Percentiles rank a stretch among this genome's conserved stretches.
Conservation (phyloP, 345 rosid genomes). For the Euphorbia peplus region DNA sequence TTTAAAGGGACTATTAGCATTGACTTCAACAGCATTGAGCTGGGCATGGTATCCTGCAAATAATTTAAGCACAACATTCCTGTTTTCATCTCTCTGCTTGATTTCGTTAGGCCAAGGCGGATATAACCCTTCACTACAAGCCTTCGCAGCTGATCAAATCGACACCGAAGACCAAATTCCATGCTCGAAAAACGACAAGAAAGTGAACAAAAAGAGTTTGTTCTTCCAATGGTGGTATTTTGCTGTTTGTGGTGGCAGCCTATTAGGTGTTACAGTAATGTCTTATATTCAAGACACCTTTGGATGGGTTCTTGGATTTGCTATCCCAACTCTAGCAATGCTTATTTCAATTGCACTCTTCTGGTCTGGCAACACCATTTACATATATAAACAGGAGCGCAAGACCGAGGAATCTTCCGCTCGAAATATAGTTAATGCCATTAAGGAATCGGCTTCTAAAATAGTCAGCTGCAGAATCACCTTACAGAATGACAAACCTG, state of each 20-base stretch:
- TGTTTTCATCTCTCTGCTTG: constrained; percentile 66
- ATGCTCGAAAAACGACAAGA: constrained; percentile 32
- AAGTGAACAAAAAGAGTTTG: constrained; percentile 42
- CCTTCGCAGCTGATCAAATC: constrained; percentile 89
- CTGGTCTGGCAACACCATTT: constrained; percentile 55
- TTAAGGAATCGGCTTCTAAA: constrained; percentile 37
- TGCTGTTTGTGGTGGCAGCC: constrained; percentile 82
- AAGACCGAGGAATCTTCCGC: constrained; percentile 24
- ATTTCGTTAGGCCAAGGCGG: constrained; percentile 84
- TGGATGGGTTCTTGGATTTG: constrained; percentile 91
- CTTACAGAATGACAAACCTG: constrained; percentile 37
- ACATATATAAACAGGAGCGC: constrained; percentile 31
- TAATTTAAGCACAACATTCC: constrained; percentile 45
- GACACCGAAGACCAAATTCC: constrained; percentile 48
- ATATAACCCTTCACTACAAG: constrained; percentile 84
- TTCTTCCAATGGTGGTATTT: constrained; percentile 98
- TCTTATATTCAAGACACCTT: constrained; percentile 83
- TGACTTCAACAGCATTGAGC: constrained; percentile 72
- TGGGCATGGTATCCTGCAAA: constrained; percentile 43
- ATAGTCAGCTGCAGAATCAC: constrained; percentile 32
- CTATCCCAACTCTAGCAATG: constrained; percentile 79
- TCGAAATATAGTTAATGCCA: constrained; percentile 21
- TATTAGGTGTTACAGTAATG: constrained; percentile 77
- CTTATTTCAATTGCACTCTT: constrained; percentile 47
- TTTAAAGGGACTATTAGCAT: constrained; percentile 71